A percentile compares a stretch with the other conserved stretches of the same genome.
Conservation (phyloP, 345 rosid species). For the Euphorbia lathyris region DNA sequence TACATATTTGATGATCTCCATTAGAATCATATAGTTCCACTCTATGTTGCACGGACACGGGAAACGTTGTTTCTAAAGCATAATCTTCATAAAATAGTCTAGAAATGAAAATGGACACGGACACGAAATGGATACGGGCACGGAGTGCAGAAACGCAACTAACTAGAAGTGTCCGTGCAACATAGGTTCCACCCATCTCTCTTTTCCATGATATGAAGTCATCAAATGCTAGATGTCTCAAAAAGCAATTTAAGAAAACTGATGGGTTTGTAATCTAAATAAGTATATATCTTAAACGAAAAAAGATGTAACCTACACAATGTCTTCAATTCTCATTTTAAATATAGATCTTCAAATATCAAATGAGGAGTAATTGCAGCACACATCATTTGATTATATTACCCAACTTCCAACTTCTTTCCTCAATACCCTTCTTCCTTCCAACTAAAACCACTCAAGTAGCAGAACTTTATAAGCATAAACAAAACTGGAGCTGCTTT, state of each 20-base stretch:
- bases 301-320: background rate
- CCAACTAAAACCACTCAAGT: background rate
- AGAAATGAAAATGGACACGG: too few relatives aligned
- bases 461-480: background rate
- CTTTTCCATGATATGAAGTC: background rate
- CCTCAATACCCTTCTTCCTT: background rate
- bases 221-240: background rate
- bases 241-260: background rate
- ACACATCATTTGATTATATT: background rate
- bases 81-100: too few relatives aligned
- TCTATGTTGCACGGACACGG: too few relatives aligned
- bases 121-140: too few relatives aligned
- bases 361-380: too few relatives aligned
- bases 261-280: background rate
- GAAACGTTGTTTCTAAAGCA: too few relatives aligned
- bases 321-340: too few relatives aligned
- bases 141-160: too few relatives aligned
- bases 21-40: background rate
- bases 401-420: background rate
- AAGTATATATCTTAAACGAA: too few relatives aligned
- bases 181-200: background rate
- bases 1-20: conserved; percentile 5
- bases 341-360: too few relatives aligned
- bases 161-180: too few relatives aligned
- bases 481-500: too few relatives aligned